Conservation (phyloP, 108 stramenopile species). For the Aurantiochytrium sp. region DNA sequence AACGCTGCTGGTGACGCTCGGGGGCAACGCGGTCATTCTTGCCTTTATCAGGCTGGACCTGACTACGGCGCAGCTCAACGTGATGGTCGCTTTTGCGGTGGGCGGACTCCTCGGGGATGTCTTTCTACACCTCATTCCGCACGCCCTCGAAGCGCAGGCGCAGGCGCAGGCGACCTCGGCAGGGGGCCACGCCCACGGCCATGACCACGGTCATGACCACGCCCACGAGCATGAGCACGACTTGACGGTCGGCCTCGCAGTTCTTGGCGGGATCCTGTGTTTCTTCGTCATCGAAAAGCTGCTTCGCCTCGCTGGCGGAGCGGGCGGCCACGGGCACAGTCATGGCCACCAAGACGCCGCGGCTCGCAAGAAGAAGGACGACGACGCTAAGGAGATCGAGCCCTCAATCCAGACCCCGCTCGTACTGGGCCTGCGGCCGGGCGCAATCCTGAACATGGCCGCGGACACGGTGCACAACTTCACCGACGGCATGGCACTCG, state of each 20-base stretch:
- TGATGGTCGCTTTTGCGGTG: constrained; percentile 8
- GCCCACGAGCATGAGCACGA: constrained; percentile 2
- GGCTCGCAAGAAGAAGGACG: neutral
- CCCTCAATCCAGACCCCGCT: too few relatives aligned
- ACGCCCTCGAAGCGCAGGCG: neutral
- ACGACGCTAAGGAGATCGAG: too few relatives aligned
- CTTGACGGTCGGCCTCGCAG: neutral
- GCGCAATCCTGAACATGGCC: constrained; percentile 3
- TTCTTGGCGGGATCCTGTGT: neutral
- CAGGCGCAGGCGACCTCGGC: too few relatives aligned
- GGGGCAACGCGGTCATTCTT: neutral
- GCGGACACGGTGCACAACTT: constrained; percentile 40
- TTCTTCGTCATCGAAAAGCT: constrained; percentile 14
- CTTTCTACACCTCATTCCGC: neutral
- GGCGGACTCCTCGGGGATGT: neutral
- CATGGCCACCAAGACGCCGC: neutral
- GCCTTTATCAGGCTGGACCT: neutral
- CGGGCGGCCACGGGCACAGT: neutral
- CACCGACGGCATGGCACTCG: constrained; percentile 32
- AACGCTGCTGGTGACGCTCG: neutral
- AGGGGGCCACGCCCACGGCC: neutral
- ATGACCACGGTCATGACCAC: neutral
- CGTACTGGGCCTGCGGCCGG: neutral
- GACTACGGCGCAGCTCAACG: neutral
- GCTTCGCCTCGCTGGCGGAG: neutral